phyloP scores from a whole-genome alignment of 257 asterid species.

The Solanum gandarillasii region DNA sequence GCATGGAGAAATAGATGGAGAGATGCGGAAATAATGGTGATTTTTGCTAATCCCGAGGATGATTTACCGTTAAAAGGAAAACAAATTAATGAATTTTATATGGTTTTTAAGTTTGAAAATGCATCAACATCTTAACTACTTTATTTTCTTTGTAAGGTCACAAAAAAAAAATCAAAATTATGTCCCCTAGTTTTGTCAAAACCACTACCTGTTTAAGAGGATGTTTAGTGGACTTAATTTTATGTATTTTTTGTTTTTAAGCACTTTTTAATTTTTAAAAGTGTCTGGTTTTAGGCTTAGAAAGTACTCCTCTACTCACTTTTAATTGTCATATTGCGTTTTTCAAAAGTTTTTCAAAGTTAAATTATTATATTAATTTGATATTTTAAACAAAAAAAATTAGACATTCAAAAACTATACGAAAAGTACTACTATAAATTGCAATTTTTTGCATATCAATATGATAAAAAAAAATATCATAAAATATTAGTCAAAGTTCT shows the following conservation, averaged over 20 bases:
- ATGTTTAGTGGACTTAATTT: no score
- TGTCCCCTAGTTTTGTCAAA: conserved; percentile 3
- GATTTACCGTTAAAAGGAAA: conserved; percentile 1
- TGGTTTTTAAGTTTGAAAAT: not conserved
- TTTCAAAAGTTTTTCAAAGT: no score
- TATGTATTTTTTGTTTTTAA: not conserved
- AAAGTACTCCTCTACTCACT: fast-evolving
- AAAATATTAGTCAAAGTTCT: no score
- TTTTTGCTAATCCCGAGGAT: conserved; percentile 4
- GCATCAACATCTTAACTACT: not conserved
- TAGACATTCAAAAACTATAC: no score
- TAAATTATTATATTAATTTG: no score
- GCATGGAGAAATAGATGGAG: not conserved
- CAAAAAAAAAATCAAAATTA: not conserved
- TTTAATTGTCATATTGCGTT: no score
- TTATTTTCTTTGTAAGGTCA: not conserved
- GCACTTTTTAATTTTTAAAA: no score
- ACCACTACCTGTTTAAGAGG: not conserved
- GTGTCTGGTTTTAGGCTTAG: not conserved
- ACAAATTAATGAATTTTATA: not conserved
- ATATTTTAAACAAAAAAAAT: no score
- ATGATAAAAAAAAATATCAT: no score
- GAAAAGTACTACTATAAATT: no score
- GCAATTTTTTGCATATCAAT: no score
- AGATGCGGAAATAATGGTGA: not conserved